phyloP scores from a whole-genome alignment of 768 basidiomycete species.

The Suillus americanus region DNA sequence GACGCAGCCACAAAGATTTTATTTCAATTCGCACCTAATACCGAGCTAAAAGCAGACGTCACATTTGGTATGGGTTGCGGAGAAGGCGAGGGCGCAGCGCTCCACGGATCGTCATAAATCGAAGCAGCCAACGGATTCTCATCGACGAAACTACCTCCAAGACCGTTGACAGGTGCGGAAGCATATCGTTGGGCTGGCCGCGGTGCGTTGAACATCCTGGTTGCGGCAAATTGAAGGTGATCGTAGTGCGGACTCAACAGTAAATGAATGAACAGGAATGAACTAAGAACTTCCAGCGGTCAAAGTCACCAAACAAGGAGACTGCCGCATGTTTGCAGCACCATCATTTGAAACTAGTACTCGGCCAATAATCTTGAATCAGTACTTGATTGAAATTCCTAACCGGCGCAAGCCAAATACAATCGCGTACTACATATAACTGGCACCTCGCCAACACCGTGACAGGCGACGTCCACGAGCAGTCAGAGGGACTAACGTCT shows the following conservation, averaged over 20 bases:
- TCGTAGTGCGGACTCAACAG: neutral
- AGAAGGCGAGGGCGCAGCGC: slow-evolving; percentile 68
- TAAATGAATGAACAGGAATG: neutral
- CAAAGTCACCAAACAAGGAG: slow-evolving; percentile 14
- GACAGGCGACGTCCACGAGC: neutral
- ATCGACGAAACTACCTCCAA: slow-evolving; percentile 73
- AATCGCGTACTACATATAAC: neutral
- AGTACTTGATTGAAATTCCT: neutral
- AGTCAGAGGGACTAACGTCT: neutral
- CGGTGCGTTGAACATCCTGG: slow-evolving; percentile 82
- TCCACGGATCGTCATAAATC: slow-evolving; percentile 84
- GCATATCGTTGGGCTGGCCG: slow-evolving; percentile 70
- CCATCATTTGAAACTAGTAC: no score
- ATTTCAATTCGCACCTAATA: slow-evolving; percentile 51
- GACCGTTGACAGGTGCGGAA: slow-evolving; percentile 51
- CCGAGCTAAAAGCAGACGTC: slow-evolving; percentile 59
- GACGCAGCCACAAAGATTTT: neutral
- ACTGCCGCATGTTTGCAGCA: slow-evolving; percentile 11
- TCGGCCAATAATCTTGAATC: neutral
- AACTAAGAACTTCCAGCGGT: neutral
- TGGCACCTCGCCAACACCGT: neutral
- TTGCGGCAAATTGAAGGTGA: neutral
- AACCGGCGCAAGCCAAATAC: neutral
- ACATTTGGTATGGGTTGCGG: slow-evolving; percentile 57
- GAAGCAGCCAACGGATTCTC: slow-evolving; percentile 75